Evolutionary conservation across 306 rosid species (phyloP), one percentile per base, ranked within the genome.

Genomic region (Malus domestica): DNA sequence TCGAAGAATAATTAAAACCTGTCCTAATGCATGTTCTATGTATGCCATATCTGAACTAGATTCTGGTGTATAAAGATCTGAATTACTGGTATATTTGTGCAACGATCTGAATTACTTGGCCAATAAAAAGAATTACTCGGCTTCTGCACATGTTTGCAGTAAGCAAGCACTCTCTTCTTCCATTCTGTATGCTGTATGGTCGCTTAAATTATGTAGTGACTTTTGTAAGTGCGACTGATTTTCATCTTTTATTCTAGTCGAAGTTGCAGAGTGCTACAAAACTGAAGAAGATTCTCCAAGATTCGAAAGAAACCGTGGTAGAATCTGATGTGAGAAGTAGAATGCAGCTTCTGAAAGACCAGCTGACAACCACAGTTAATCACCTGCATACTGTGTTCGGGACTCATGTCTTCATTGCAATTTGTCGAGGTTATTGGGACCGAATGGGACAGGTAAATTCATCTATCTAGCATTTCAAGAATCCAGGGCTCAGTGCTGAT

Each of bases 351-450:
- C 60, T 96, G 84, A 88, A 82, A 81, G 98, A 90, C 19, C 96
- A 90, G 85, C 80, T 96, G 76, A 62, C 90, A 60, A 81, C 33
- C 83, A 86, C 98, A 54, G 80, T 92, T 52, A 89, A 85, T 76
- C 96, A 92, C 40, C 85, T 92, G 69, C 98, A 96, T 70, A 72
- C 88, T 40, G 66, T 89, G 55, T 88, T 88, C 33, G 97, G 86
- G 84, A 89, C 85, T 75, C 93, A 83, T 4, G 98, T 96, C 78
- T 92, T 96, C 75, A 72, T 96, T 66, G 86, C 97, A 72, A 74
- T 89, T 55, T 96, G 98, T 75, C 91, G 99, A 69, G 90, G 97
- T 68, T 96, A 87, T 68, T 92, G 98, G 99, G 99, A 96, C 78
- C 93, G 91, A 19, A 85, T 96, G 96, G 99, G 99, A 74, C 96